A percentile compares a stretch with the other conserved stretches of the same genome.
phyloP scores from a whole-genome alignment of 2,329 filamentous ascomycete genomes.

The Clarireedia hainanense region DNA sequence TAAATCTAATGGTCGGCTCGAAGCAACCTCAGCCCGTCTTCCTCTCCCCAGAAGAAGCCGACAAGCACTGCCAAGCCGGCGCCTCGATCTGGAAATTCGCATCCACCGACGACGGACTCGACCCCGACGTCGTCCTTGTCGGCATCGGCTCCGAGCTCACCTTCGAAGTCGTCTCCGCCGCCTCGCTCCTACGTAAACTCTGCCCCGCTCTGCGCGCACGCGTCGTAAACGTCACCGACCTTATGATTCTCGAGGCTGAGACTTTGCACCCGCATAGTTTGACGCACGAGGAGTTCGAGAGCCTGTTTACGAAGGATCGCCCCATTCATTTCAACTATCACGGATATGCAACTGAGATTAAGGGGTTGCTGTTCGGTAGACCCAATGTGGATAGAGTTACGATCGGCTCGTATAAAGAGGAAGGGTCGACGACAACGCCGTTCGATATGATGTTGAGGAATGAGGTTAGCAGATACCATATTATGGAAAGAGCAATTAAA shows the following conservation, averaged over 20 bases:
- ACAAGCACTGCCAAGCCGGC: slow-evolving; percentile 50
- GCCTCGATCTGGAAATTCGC: slow-evolving; percentile 56
- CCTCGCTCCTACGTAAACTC: slow-evolving; percentile 42
- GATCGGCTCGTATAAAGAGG: slow-evolving; percentile 54
- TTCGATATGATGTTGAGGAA: slow-evolving; percentile 65
- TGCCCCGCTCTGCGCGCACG: slow-evolving; percentile 48
- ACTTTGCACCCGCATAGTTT: slow-evolving; percentile 52
- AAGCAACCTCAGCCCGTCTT: slow-evolving; percentile 59
- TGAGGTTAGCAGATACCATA: slow-evolving; percentile 49
- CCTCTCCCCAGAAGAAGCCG: slow-evolving; percentile 50
- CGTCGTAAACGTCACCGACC: slow-evolving; percentile 57
- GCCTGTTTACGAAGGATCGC: slow-evolving; percentile 48
- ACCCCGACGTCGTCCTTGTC: slow-evolving; percentile 55
- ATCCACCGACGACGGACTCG: slow-evolving; percentile 44
- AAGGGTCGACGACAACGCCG: slow-evolving; percentile 59
- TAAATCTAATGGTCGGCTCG: slow-evolving; percentile 60
- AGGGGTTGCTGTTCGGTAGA: slow-evolving; percentile 53
- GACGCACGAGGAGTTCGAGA: slow-evolving; percentile 41
- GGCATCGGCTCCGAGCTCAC: slow-evolving; percentile 59
- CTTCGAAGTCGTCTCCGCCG: slow-evolving; percentile 56
- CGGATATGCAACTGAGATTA: slow-evolving; percentile 53
- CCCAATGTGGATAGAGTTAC: slow-evolving; percentile 42
- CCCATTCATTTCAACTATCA: slow-evolving; percentile 61
- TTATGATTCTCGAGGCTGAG: slow-evolving; percentile 53
- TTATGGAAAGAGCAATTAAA: slow-evolving; percentile 46